Evolutionary conservation across 2,329 filamentous ascomycete genomes (phyloP).

Genomic region (Rugonectria rugulosa): DNA sequence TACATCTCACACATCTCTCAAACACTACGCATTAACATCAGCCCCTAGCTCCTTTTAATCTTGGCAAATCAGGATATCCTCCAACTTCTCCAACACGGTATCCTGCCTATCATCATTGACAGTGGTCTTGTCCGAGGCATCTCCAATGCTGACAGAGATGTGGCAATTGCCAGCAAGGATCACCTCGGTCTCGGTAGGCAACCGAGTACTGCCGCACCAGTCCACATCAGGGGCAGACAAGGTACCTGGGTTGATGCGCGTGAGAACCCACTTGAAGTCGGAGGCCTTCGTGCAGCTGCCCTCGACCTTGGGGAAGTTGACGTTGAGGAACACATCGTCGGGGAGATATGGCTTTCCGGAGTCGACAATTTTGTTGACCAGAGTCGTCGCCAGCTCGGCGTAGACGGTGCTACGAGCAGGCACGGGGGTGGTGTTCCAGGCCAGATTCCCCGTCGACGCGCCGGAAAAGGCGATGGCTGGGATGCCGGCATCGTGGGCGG

Average conservation of each 20-base stretch:
- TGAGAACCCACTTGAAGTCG: constrained; percentile 71
- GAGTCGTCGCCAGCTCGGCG: constrained; percentile 65
- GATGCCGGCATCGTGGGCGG: constrained; percentile 60
- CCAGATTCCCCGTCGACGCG: constrained; percentile 54
- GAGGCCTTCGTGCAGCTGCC: constrained; percentile 57
- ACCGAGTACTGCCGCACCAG: constrained; percentile 60
- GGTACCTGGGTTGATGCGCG: constrained; percentile 64
- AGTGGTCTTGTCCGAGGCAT: constrained; percentile 67
- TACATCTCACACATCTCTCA: not conserved
- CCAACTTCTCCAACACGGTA: constrained; percentile 43
- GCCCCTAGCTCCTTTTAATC: not conserved
- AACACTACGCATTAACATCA: not conserved
- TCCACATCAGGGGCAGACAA: constrained; percentile 62
- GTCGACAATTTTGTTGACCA: constrained; percentile 63
- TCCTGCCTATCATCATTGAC: constrained; percentile 41
- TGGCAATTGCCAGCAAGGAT: constrained; percentile 61
- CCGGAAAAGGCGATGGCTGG: constrained; percentile 76
- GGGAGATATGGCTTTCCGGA: constrained; percentile 71
- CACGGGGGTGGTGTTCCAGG: constrained; percentile 62
- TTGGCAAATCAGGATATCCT: constrained; percentile 41
- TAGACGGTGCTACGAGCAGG: constrained; percentile 67
- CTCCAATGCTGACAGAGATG: constrained; percentile 69
- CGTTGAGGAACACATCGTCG: constrained; percentile 67
- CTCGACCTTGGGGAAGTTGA: constrained; percentile 69
- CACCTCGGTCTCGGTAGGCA: constrained; percentile 68